Evolutionary conservation across 345 rosid genomes (phyloP).

Genomic region (Populus simonii): DNA sequence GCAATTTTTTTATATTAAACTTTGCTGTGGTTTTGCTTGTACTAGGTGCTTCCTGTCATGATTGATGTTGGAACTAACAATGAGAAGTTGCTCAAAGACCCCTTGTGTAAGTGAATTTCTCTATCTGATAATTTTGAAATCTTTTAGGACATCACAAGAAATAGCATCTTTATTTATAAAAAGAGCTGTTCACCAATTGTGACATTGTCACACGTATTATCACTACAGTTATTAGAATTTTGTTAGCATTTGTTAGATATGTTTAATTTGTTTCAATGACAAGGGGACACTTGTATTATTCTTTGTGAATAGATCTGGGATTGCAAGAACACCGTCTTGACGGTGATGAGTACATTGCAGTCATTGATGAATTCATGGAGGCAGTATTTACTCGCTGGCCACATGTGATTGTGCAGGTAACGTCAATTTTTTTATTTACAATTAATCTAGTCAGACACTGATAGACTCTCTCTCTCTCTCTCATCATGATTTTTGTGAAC

Average conservation of each 20-base stretch:
- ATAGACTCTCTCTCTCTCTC: too few relatives aligned
- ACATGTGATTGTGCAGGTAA: slow-evolving; percentile 91
- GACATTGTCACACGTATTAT: background rate
- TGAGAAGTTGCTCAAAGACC: slow-evolving; percentile 80
- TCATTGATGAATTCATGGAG: slow-evolving; percentile 96
- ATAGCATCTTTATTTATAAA: background rate
- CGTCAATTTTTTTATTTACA: slow-evolving; percentile 2
- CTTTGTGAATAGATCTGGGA: slow-evolving; percentile 71
- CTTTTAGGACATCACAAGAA: background rate
- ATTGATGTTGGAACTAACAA: slow-evolving; percentile 99
- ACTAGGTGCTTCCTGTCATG: slow-evolving; percentile 96
- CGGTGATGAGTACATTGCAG: slow-evolving; percentile 64
- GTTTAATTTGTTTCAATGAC: background rate
- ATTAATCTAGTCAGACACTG: background rate
- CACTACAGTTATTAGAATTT: background rate
- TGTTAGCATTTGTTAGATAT: background rate
- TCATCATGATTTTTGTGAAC: background rate
- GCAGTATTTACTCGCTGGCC: slow-evolving; percentile 99
- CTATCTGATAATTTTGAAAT: slow-evolving; percentile 7
- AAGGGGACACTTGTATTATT: slow-evolving; percentile 10
- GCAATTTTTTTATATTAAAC: background rate
- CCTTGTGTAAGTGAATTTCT: slow-evolving; percentile 66
- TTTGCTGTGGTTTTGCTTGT: slow-evolving; percentile 1
- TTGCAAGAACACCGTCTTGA: slow-evolving; percentile 88
- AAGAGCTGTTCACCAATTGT: background rate